Percentiles rank a stretch among this genome's conserved stretches.
Evolutionary conservation across 108 stramenopile species (phyloP).

Genomic region (Thalassiosira profunda): DNA sequence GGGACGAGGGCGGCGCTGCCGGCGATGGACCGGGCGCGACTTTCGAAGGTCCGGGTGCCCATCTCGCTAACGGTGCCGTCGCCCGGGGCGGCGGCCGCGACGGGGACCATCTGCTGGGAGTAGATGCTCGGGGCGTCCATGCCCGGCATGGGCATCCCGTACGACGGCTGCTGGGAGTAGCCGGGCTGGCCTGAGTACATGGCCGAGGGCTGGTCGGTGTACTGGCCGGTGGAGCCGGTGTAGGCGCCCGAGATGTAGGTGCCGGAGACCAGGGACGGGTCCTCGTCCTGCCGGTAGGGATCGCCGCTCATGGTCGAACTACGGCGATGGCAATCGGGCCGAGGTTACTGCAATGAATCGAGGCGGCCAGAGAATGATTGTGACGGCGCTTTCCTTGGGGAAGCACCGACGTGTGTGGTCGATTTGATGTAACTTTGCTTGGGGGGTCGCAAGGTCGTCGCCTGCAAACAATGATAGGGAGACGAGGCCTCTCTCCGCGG

Average conservation of each 20-base stretch:
- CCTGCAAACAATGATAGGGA: too few relatives aligned
- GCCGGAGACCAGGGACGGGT: constrained; percentile 20
- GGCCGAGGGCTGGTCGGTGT: constrained; percentile 10
- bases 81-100: background rate
- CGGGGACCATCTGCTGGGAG: background rate
- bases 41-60: constrained; percentile 46
- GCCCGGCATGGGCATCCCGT: too few relatives aligned
- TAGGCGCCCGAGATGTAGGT: constrained; percentile 27
- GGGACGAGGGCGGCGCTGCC: constrained; percentile 39
- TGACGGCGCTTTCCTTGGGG: too few relatives aligned
- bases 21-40: constrained; percentile 46
- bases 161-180: too few relatives aligned
- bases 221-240: constrained; percentile 17
- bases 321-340: too few relatives aligned
- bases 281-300: constrained; percentile 7
- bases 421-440: too few relatives aligned
- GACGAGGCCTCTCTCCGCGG: too few relatives aligned
- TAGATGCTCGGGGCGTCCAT: constrained; percentile 17
- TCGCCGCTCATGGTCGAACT: background rate
- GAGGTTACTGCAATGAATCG: too few relatives aligned
- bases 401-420: too few relatives aligned
- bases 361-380: too few relatives aligned
- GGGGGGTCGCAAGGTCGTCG: too few relatives aligned
- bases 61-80: constrained; percentile 34
- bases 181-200: constrained; percentile 15